Conservation (phyloP, 1,284 basidiomycete genomes). For the Rhodotorula mucilaginosa region DNA sequence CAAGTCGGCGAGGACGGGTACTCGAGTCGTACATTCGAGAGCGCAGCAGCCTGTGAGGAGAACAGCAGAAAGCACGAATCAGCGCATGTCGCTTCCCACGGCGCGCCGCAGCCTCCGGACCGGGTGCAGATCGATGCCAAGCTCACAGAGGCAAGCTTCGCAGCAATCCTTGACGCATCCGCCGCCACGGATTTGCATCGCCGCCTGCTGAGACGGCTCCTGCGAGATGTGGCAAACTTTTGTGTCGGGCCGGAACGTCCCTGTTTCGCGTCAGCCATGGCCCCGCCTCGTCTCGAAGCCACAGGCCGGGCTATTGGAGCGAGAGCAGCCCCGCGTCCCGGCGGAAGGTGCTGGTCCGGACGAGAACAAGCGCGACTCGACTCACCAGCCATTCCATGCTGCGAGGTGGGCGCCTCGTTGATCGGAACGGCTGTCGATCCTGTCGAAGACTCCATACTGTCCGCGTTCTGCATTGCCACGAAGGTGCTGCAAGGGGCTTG, state of each 20-base stretch:
- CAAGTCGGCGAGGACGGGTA: too few relatives aligned
- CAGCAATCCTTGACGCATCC: conserved; percentile 12
- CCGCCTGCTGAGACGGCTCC: neutral
- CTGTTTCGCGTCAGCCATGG: too few relatives aligned
- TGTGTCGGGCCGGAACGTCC: too few relatives aligned
- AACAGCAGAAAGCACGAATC: neutral
- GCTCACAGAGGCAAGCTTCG: conserved; percentile 1
- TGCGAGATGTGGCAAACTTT: neutral
- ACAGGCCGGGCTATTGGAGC: too few relatives aligned
- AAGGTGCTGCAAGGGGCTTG: neutral
- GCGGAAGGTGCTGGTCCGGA: too few relatives aligned
- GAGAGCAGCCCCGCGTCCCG: too few relatives aligned
- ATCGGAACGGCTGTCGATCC: neutral
- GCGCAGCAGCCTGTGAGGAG: neutral
- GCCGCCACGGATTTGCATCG: conserved; percentile 7
- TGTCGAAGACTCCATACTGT: neutral
- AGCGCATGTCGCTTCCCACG: neutral
- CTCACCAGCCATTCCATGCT: neutral
- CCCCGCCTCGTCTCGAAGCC: too few relatives aligned
- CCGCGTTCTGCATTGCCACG: neutral
- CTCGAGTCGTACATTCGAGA: neutral
- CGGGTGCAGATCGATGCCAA: neutral
- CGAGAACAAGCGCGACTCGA: neutral
- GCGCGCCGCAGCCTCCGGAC: too few relatives aligned
- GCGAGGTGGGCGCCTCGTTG: neutral